Evolutionary conservation across 108 stramenopile species (phyloP).

Genomic region (Skeletonema menzelii): DNA sequence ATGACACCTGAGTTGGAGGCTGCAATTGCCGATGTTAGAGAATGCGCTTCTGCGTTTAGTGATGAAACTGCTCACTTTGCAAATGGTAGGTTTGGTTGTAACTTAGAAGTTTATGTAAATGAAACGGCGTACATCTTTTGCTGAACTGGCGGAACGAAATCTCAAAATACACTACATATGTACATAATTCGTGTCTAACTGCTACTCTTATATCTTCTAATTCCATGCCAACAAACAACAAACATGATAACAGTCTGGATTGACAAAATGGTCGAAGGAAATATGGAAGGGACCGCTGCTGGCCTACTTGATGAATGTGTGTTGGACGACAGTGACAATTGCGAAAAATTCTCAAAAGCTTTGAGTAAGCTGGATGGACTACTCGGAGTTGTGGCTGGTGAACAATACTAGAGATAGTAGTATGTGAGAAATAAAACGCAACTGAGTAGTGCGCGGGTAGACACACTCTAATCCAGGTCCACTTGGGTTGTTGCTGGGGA

Average conservation of each 20-base stretch:
- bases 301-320: slow-evolving; percentile 53
- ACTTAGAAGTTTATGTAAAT: no score
- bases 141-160: no score
- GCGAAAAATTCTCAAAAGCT: slow-evolving; percentile 42
- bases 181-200: background rate
- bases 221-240: background rate
- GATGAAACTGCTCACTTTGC: slow-evolving; percentile 55
- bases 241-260: slow-evolving; percentile 39
- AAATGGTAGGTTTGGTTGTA: slow-evolving; percentile 29
- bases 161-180: no score
- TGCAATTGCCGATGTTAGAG: slow-evolving; percentile 46
- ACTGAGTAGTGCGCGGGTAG: background rate
- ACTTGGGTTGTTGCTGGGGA: background rate
- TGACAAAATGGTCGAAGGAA: slow-evolving; percentile 39
- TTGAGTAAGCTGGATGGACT: slow-evolving; percentile 39
- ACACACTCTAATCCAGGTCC: background rate
- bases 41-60: slow-evolving; percentile 45
- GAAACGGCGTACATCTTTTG: background rate
- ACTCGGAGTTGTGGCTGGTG: slow-evolving; percentile 43
- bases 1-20: slow-evolving; percentile 49
- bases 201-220: background rate
- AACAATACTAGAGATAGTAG: slow-evolving; percentile 35
- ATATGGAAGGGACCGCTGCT: slow-evolving; percentile 37
- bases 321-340: slow-evolving; percentile 42
- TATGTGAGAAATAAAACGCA: background rate